Conservation (phyloP, 495 filamentous ascomycete genomes). For the Rostrohypoxylon terebratum region DNA sequence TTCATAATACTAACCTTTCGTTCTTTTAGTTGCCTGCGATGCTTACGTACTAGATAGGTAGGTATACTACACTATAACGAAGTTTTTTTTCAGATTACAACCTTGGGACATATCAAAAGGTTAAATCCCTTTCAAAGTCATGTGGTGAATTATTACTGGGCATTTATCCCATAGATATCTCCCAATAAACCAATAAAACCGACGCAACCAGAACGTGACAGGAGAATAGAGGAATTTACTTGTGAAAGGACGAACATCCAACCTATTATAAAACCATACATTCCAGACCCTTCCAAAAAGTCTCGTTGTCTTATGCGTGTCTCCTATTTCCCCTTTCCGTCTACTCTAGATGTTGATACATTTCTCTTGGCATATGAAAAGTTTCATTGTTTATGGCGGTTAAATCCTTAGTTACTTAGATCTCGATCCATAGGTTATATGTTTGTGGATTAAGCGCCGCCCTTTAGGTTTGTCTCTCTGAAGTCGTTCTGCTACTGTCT, state of each 20-base stretch:
- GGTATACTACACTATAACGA: neutral
- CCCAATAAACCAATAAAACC: conserved; percentile 5
- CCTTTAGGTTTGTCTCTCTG: too few species aligned
- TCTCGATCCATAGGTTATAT: neutral
- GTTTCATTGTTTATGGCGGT: neutral
- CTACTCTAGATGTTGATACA: neutral
- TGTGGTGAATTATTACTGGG: neutral
- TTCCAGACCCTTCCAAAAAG: neutral
- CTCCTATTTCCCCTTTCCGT: neutral
- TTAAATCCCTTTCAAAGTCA: neutral
- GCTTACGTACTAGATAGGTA: neutral
- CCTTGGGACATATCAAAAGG: neutral
- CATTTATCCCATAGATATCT: neutral
- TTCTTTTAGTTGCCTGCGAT: neutral
- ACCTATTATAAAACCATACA: neutral
- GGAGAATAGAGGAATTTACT: neutral
- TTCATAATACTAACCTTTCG: neutral
- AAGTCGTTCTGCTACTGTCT: too few species aligned
- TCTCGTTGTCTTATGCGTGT: neutral
- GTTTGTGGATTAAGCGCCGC: too few species aligned
- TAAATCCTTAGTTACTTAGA: neutral
- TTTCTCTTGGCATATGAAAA: neutral
- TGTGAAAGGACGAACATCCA: neutral
- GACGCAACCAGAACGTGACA: neutral
- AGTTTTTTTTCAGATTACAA: too few species aligned